A percentile compares a stretch with the other conserved stretches of the same genome.
phyloP scores from a whole-genome alignment of 1,284 basidiomycete genomes.

The Rhodotorula sp. region DNA sequence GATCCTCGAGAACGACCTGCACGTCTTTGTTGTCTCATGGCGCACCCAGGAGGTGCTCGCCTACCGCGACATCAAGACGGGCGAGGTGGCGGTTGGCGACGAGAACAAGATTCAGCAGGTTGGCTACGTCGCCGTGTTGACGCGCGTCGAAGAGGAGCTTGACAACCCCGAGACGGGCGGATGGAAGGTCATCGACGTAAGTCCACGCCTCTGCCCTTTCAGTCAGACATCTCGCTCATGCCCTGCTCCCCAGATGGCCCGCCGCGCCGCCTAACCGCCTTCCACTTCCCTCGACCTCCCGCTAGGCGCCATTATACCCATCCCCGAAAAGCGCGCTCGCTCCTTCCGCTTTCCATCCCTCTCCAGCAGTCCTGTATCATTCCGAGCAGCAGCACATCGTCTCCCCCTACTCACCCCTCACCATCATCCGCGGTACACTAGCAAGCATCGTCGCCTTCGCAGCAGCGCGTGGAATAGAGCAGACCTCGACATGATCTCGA shows the following conservation, averaged over 20 bases:
- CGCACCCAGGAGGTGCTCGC: conserved; percentile 89
- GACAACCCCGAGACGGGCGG: conserved; percentile 92
- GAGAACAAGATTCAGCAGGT: conserved; percentile 90
- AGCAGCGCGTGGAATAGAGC: neutral
- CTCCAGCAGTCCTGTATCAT: conserved; percentile 15
- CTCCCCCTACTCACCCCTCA: neutral
- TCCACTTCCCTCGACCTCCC: too few species aligned
- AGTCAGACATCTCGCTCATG: neutral
- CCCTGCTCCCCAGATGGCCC: conserved; percentile 28
- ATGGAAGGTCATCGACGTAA: conserved; percentile 95
- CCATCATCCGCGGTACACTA: neutral
- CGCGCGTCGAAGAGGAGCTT: conserved; percentile 79
- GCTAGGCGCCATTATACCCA: neutral
- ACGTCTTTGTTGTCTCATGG: conserved; percentile 92
- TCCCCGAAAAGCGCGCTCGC: conserved; percentile 1
- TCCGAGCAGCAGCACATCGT: neutral
- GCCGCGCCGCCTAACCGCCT: conserved; percentile 29
- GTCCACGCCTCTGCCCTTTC: neutral
- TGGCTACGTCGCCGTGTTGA: conserved; percentile 88
- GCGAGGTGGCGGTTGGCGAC: conserved; percentile 80
- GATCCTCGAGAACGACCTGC: conserved; percentile 81
- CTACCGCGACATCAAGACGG: conserved; percentile 85
- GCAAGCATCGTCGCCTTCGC: neutral
- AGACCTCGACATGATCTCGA: too few species aligned
- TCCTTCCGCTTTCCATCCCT: neutral